Conservation (phyloP, 1,284 basidiomycete genomes). For the Irpex sp. region DNA sequence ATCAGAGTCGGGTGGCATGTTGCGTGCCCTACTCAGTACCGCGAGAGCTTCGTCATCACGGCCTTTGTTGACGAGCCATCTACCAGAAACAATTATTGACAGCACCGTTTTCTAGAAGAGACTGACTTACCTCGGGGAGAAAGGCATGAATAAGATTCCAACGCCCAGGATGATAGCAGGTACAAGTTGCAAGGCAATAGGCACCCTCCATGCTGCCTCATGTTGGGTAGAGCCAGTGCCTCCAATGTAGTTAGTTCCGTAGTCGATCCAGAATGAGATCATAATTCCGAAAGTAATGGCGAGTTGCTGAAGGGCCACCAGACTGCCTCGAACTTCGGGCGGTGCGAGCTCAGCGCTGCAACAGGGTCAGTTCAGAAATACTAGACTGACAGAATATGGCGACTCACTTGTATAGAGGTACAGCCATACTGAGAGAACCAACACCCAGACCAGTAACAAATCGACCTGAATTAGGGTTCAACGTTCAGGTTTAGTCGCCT, state of each 20-base stretch:
- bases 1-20: constrained; percentile 53
- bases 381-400: constrained; percentile 1
- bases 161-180: constrained; percentile 66
- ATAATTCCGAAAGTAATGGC: constrained; percentile 74
- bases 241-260: constrained; percentile 72
- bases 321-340: constrained; percentile 78
- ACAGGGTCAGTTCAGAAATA: constrained; percentile 15
- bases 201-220: constrained; percentile 75
- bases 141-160: constrained; percentile 68
- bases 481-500: not conserved
- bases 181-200: constrained; percentile 72
- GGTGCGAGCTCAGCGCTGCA: constrained; percentile 64
- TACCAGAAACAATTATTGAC: constrained; percentile 22
- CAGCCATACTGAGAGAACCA: constrained; percentile 71
- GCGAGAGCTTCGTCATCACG: constrained; percentile 70
- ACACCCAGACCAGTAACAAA: constrained; percentile 77
- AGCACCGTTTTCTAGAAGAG: not conserved
- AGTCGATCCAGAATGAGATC: constrained; percentile 81
- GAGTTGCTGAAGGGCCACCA: constrained; percentile 80
- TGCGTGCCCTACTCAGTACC: constrained; percentile 61
- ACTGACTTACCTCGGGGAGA: constrained; percentile 52
- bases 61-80: constrained; percentile 72
- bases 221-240: constrained; percentile 51
- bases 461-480: constrained; percentile 40
- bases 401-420: constrained; percentile 70